Evolutionary conservation across 2,329 filamentous ascomycete species (phyloP).

Genomic region (Ascochyta fabae): DNA sequence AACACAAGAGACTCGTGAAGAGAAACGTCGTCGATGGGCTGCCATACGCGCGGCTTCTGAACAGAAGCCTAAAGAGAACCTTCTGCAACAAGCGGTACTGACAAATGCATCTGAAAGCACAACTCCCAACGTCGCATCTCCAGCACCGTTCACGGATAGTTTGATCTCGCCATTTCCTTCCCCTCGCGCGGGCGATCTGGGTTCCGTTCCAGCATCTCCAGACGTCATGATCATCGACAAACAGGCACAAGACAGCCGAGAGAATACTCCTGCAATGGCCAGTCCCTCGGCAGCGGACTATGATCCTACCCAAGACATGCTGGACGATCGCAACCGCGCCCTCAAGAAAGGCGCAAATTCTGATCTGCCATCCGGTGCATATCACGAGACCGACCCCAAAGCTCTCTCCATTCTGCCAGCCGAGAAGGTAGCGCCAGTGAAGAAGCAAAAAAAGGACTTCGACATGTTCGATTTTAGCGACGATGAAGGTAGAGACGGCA

Average conservation of each 20-base stretch:
- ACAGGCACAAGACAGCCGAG: conserved; percentile 49
- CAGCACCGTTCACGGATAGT: conserved; percentile 36
- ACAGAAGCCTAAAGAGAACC: conserved; percentile 61
- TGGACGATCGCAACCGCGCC: conserved; percentile 77
- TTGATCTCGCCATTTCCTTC: conserved; percentile 48
- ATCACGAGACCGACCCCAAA: conserved; percentile 64
- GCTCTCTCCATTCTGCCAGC: conserved; percentile 59
- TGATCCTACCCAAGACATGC: conserved; percentile 86
- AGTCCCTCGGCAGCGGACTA: conserved; percentile 93
- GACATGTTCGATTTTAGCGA: conserved; percentile 75
- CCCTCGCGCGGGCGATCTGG: conserved; percentile 47
- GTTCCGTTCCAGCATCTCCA: conserved; percentile 48
- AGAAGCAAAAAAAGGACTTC: conserved; percentile 58
- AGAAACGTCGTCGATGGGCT: conserved; percentile 43
- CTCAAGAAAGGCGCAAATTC: conserved; percentile 59
- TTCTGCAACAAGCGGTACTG: conserved; percentile 76
- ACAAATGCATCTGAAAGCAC: conserved; percentile 64
- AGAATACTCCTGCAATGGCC: conserved; percentile 54
- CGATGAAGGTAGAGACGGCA: conserved; percentile 67
- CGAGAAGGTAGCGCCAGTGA: conserved; percentile 42
- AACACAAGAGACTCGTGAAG: conserved; percentile 42
- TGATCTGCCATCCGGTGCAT: conserved; percentile 56
- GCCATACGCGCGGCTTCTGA: conserved; percentile 43
- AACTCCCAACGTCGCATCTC: conserved; percentile 59
- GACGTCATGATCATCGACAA: conserved; percentile 51